Evolutionary conservation across 805 yeast species (phyloP), one percentile per base, ranked within the genome.

Genomic region (Starmera dryadoides): DNA sequence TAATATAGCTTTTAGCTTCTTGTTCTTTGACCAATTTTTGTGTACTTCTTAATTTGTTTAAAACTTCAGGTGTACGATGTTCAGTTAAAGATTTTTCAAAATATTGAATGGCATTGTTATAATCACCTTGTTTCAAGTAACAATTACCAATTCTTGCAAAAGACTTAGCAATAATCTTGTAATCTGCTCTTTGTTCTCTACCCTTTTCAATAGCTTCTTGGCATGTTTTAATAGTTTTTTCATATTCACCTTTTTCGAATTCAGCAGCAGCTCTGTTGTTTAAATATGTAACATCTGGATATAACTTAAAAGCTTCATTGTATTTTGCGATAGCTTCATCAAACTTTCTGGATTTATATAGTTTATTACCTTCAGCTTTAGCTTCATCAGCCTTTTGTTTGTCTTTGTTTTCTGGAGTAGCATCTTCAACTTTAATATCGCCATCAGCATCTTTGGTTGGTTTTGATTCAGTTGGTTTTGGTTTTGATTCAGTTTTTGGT

Each of bases 221-320:
- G 61, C 96, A 82, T 4, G 97, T 86, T 43, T 71, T 64, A 48
- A 93, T 85, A 31, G 96, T 89, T 10, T 80, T 64, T 42, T 88
- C 96, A 55, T 75, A 85, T 56, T 88, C 96, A 45, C 93, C 96
- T 62, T 89, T 87, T 67, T 93, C 99, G 57, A 65, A 93, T 65
- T 93, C 96, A 26, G 98, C 99, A 41, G 99, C 98, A 30, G 98
- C 93, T 55, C 94, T 79, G 72, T 93, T 93, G 71, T 94, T 93
- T 60, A 93, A 73, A 60, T 84, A 93, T 1, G 98, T 91, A 55
- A 91, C 86, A 59, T 93, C 98, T 56, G 79, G 74, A 64, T 70
- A 64, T 17, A 79, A 59, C 26, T 80, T 83, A 84, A 87, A 93
- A 2, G 99, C 99, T 57, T 79, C 74, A 58, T 85, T 70, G 66